phyloP scores from a whole-genome alignment of 768 basidiomycete genomes.

The Kwoniella bestiolae region DNA sequence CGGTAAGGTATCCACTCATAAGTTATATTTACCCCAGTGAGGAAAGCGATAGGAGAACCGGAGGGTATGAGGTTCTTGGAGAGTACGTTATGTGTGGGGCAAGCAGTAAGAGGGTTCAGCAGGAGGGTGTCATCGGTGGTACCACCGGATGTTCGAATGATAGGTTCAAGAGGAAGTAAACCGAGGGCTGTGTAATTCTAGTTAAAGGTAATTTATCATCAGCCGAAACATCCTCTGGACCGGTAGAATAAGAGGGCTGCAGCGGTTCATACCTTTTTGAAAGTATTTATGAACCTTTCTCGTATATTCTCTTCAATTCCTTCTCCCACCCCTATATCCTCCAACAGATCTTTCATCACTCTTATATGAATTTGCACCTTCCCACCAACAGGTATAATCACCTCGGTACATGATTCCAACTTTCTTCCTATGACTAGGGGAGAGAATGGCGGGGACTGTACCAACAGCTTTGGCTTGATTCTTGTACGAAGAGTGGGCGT shows the following conservation, averaged over 20 bases:
- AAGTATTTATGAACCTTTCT: neutral
- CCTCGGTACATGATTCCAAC: conserved; percentile 37
- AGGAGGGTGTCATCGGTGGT: neutral
- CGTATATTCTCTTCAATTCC: neutral
- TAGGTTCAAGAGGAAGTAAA: neutral
- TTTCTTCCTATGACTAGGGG: conserved; percentile 16
- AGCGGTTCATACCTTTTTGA: conserved; percentile 5
- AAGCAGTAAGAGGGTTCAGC: conserved; percentile 17
- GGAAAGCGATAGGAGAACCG: conserved; percentile 21
- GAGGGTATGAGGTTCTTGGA: conserved; percentile 20
- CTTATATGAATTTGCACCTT: conserved; percentile 23
- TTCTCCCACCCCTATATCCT: neutral
- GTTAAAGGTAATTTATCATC: neutral
- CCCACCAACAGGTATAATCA: conserved; percentile 38
- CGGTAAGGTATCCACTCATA: conserved; percentile 16
- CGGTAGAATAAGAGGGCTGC: too few relatives aligned
- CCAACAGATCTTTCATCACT: conserved; percentile 11
- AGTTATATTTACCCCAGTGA: conserved; percentile 17
- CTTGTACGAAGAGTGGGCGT: conserved; percentile 24
- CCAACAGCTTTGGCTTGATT: conserved; percentile 25
- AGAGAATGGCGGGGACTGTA: conserved; percentile 28
- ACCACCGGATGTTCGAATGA: neutral
- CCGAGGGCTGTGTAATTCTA: conserved; percentile 1
- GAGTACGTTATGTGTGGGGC: conserved; percentile 13
- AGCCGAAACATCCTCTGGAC: too few relatives aligned